Evolutionary conservation across 202 grass and related monocot genomes (phyloP).

Genomic region (Hordeum pubiflorum): DNA sequence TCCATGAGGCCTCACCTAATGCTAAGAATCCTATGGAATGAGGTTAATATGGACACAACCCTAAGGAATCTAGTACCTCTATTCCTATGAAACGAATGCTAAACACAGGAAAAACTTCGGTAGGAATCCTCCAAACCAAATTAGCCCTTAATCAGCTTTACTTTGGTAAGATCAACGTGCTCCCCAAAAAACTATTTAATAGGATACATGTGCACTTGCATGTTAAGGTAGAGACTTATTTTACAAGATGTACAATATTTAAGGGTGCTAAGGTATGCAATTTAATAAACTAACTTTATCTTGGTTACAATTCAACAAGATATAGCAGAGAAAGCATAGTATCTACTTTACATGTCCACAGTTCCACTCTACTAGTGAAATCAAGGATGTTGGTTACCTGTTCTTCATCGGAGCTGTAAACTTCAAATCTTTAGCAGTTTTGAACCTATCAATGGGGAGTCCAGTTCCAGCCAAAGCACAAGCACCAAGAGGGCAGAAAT

Average conservation of each 20-base stretch:
- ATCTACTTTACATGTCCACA: neutral
- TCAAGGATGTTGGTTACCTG: constrained; percentile 44
- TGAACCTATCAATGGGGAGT: constrained; percentile 87
- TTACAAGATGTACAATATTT: neutral
- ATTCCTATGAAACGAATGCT: neutral
- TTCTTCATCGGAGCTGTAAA: constrained; percentile 92
- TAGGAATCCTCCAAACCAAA: neutral
- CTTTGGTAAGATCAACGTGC: neutral
- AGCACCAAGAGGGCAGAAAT: constrained; percentile 90
- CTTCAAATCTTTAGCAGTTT: constrained; percentile 71
- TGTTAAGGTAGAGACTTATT: neutral
- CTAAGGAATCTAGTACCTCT: neutral
- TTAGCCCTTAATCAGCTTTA: neutral
- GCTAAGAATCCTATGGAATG: too few species aligned
- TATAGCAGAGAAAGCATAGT: constrained; percentile 9
- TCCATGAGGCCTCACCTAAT: too few species aligned
- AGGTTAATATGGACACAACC: neutral
- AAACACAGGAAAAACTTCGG: neutral
- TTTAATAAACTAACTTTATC: neutral
- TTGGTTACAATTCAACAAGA: constrained; percentile 2
- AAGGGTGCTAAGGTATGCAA: neutral
- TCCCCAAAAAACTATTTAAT: neutral
- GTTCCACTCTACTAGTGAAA: neutral
- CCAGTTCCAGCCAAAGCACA: constrained; percentile 98
- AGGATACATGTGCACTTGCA: neutral